Conservation (phyloP, 2,329 filamentous ascomycete species). For the Exophiala bonariae region DNA sequence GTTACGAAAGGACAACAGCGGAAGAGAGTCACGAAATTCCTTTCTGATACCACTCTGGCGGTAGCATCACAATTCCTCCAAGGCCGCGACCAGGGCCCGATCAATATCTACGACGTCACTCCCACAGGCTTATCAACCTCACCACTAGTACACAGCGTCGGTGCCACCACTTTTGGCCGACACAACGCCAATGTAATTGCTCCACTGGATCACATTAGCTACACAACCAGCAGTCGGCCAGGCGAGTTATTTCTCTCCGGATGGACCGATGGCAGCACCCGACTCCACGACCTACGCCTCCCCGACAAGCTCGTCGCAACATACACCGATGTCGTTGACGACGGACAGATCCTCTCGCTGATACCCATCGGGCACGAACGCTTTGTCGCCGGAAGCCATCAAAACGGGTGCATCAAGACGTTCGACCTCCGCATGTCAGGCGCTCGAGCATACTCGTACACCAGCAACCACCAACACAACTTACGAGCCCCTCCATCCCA, state of each 20-base stretch:
- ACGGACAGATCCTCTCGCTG: constrained; percentile 60
- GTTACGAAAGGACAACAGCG: constrained; percentile 28
- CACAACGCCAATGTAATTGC: constrained; percentile 38
- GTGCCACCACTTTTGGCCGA: constrained; percentile 5
- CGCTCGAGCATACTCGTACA: constrained; percentile 38
- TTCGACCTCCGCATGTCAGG: constrained; percentile 60
- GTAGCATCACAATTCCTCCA: constrained; percentile 47
- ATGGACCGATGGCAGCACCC: constrained; percentile 58
- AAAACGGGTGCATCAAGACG: constrained; percentile 60
- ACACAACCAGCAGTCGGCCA: constrained; percentile 30
- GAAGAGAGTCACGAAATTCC: constrained; percentile 54
- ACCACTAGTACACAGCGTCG: constrained; percentile 27
- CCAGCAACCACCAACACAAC: no score
- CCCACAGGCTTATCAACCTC: constrained; percentile 41
- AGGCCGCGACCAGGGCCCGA: constrained; percentile 37
- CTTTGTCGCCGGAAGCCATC: constrained; percentile 57
- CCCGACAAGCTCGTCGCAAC: constrained; percentile 46
- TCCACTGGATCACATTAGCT: constrained; percentile 27
- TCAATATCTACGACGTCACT: constrained; percentile 53
- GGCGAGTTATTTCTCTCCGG: constrained; percentile 60
- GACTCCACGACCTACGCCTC: constrained; percentile 63
- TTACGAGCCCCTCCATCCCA: no score
- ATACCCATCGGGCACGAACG: constrained; percentile 57
- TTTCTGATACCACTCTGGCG: constrained; percentile 52
- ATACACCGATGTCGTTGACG: constrained; percentile 58